Evolutionary conservation across 73 alveolate genomes (phyloP).

Genomic region (Stentor coeruleus): DNA sequence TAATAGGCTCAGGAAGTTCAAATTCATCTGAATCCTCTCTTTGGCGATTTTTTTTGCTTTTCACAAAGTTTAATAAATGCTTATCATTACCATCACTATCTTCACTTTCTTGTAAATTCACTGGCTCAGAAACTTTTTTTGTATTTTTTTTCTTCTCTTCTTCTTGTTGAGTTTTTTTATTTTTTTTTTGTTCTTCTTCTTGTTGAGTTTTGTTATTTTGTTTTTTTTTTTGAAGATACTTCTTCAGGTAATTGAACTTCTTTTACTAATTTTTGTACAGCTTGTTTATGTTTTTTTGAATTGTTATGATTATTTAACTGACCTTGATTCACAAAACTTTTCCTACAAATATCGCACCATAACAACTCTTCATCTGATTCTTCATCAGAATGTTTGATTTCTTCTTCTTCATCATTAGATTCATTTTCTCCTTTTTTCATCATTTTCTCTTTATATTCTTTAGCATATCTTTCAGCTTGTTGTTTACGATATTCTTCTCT

Average conservation of each 20-base stretch:
- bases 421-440: constrained; percentile 33
- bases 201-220: constrained; percentile 29
- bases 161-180: constrained; percentile 28
- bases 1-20: too few relatives aligned
- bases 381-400: constrained; percentile 43
- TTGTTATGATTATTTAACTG: constrained; percentile 65
- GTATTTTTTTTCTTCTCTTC: constrained; percentile 21
- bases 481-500: constrained; percentile 35
- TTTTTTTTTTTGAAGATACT: constrained; percentile 26
- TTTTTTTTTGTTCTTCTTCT: constrained; percentile 37
- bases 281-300: constrained; percentile 73
- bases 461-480: constrained; percentile 42
- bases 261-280: constrained; percentile 33
- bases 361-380: constrained; percentile 38
- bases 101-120: constrained; percentile 40
- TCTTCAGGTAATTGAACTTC: constrained; percentile 10
- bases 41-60: too few relatives aligned
- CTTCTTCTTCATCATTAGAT: constrained; percentile 39
- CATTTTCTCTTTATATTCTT: constrained; percentile 45
- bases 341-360: constrained; percentile 71
- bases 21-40: too few relatives aligned
- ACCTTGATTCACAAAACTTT: constrained; percentile 72
- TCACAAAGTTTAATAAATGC: too few relatives aligned
- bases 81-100: constrained; percentile 49
- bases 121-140: constrained; percentile 25